phyloP scores from a whole-genome alignment of 1,139 yeast species.

The Protomyces inundatus region DNA sequence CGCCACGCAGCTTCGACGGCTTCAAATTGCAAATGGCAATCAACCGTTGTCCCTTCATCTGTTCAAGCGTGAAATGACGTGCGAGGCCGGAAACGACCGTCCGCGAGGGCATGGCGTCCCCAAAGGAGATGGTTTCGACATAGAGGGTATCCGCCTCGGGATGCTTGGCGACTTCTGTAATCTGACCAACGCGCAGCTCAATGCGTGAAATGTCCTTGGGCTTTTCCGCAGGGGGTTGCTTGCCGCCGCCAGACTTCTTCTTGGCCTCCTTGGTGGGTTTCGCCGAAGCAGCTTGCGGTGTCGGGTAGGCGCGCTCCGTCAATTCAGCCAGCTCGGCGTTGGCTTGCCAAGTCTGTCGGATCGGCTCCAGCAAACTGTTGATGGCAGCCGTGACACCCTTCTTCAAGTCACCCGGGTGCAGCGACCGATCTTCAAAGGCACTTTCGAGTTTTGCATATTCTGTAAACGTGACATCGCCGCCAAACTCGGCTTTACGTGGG shows the following conservation, averaged over 20 bases:
- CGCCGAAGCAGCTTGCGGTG: neutral
- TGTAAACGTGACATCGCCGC: constrained; percentile 76
- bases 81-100: constrained; percentile 96
- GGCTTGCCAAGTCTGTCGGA: constrained; percentile 61
- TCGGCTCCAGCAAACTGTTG: constrained; percentile 73
- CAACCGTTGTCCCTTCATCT: constrained; percentile 75
- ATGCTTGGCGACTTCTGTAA: constrained; percentile 92
- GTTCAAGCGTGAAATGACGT: constrained; percentile 68
- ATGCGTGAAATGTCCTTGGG: constrained; percentile 57
- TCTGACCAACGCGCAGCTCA: constrained; percentile 94
- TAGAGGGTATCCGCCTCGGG: constrained; percentile 97
- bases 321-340: constrained; percentile 71
- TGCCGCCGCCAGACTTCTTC: neutral
- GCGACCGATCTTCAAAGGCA: constrained; percentile 64
- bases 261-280: constrained; percentile 34
- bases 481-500: constrained; percentile 92
- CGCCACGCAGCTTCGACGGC: constrained; percentile 91
- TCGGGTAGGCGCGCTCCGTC: constrained; percentile 74
- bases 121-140: constrained; percentile 93
- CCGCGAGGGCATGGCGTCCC: constrained; percentile 95
- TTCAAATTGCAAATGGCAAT: constrained; percentile 73
- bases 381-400: constrained; percentile 83
- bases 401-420: constrained; percentile 91
- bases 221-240: constrained; percentile 40
- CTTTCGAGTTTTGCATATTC: constrained; percentile 64